These are phyloP conservation scores for Dendrobium huoshanense DNA, from an alignment of 106 monocot species.

Conservation along the genomic window DNA sequence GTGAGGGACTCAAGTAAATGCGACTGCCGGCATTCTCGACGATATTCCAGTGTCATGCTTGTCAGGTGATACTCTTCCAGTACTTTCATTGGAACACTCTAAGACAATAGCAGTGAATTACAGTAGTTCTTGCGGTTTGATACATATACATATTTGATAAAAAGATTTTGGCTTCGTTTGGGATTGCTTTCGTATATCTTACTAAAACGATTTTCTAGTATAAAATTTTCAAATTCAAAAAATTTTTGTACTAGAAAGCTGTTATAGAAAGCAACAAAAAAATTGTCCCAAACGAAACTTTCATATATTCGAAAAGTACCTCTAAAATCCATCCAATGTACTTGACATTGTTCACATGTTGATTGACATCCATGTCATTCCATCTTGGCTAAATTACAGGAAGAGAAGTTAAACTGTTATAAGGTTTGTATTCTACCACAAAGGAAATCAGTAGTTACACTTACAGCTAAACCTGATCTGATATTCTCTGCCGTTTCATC, in stretches of 20 bases:
- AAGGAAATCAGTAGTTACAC: background rate
- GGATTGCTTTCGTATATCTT: too few species aligned
- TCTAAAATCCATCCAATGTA: constrained; percentile 55
- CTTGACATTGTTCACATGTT: constrained; percentile 71
- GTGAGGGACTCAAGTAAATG: constrained; percentile 53
- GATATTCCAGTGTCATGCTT: constrained; percentile 57
- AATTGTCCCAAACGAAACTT: too few species aligned
- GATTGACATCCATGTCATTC: constrained; percentile 58
- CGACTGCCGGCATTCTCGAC: constrained; percentile 46
- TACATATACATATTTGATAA: too few species aligned
- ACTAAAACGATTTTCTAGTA: too few species aligned
- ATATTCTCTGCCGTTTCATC: constrained; percentile 37
- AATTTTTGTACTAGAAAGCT: too few species aligned
- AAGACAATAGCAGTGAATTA: background rate
- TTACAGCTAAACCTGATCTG: constrained; percentile 53
- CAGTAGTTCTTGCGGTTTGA: too few species aligned
- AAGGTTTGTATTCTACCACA: background rate
- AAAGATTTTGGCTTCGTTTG: too few species aligned
- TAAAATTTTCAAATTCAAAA: too few species aligned
- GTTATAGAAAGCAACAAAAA: too few species aligned
- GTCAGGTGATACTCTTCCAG: constrained; percentile 44
- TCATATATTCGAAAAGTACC: constrained; percentile 12
- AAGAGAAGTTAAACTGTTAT: background rate
- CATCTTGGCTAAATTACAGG: constrained; percentile 38
- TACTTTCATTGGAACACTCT: constrained; percentile 56